Evolutionary conservation across 2,329 filamentous ascomycete species (phyloP).

Genomic region (Chaetomium globosum): DNA sequence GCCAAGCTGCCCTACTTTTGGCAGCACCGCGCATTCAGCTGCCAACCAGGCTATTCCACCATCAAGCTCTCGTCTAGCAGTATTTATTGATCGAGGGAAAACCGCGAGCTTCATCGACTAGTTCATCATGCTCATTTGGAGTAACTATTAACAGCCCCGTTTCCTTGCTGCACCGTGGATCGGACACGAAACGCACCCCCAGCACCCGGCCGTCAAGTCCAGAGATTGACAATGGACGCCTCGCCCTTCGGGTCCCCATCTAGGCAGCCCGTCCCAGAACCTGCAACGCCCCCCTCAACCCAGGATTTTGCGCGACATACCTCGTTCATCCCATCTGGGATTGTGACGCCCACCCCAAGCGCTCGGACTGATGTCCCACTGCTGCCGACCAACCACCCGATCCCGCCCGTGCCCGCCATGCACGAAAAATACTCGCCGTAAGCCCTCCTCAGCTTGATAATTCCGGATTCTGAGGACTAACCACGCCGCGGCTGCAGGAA

Average conservation of each 20-base stretch:
- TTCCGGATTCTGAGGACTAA: neutral
- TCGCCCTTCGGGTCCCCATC: neutral
- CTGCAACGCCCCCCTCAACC: neutral
- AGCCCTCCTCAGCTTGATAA: neutral
- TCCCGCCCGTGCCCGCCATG: neutral
- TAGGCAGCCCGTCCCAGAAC: conserved; percentile 5
- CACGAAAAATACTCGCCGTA: conserved; percentile 6
- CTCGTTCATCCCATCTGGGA: conserved; percentile 5
- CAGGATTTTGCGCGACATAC: conserved; percentile 6
- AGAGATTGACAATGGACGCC: conserved; percentile 11
- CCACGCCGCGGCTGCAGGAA: conserved; percentile 1
- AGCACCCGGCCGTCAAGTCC: neutral
- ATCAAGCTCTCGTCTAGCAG: neutral
- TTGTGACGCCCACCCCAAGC: conserved; percentile 17
- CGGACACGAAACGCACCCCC: neutral
- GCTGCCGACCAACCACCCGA: conserved; percentile 17
- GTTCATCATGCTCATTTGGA: conserved; percentile 1
- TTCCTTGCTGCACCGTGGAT: neutral
- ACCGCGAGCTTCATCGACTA: neutral
- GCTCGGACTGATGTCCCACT: conserved; percentile 15
- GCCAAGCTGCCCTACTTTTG: neutral
- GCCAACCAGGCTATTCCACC: neutral
- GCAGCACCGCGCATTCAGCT: neutral
- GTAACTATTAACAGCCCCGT: neutral
- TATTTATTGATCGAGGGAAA: neutral